These are phyloP conservation scores for Botryosphaeria dothidea DNA, from an alignment of 2,329 filamentous ascomycete genomes.

Conservation along the genomic window DNA sequence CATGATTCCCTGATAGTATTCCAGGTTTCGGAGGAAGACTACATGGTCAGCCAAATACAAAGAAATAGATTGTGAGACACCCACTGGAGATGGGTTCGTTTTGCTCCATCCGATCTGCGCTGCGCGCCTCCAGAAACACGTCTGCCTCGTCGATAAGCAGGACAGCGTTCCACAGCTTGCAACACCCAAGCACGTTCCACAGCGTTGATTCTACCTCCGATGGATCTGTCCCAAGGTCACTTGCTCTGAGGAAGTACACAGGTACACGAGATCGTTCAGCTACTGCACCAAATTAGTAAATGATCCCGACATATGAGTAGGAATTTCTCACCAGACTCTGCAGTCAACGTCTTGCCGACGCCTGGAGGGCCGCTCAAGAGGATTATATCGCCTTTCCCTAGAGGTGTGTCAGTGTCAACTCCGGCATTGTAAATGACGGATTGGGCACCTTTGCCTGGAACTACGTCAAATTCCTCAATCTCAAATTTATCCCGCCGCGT, in stretches of 20 bases:
- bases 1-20: conserved; percentile 24
- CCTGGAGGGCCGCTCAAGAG: conserved; percentile 54
- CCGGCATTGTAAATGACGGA: too few species aligned
- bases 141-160: conserved; percentile 55
- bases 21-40: not conserved
- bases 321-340: conserved; percentile 50
- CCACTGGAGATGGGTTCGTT: conserved; percentile 30
- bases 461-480: conserved; percentile 41
- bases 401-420: not conserved
- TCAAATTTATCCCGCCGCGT: conserved; percentile 27
- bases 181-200: conserved; percentile 49
- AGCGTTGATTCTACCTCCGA: conserved; percentile 46
- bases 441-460: too few species aligned
- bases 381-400: conserved; percentile 47
- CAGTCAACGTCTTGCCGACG: conserved; percentile 52
- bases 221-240: conserved; percentile 37
- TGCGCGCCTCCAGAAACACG: conserved; percentile 32
- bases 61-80: too few species aligned
- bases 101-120: conserved; percentile 28
- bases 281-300: conserved; percentile 14
- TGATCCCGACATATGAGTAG: conserved; percentile 52
- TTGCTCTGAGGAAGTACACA: not conserved
- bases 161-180: conserved; percentile 53
- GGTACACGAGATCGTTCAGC: not conserved
- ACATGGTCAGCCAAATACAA: not conserved